Base-by-base conservation (phyloP, 805 yeast genomes). In the Candida peoriensis region DNA sequence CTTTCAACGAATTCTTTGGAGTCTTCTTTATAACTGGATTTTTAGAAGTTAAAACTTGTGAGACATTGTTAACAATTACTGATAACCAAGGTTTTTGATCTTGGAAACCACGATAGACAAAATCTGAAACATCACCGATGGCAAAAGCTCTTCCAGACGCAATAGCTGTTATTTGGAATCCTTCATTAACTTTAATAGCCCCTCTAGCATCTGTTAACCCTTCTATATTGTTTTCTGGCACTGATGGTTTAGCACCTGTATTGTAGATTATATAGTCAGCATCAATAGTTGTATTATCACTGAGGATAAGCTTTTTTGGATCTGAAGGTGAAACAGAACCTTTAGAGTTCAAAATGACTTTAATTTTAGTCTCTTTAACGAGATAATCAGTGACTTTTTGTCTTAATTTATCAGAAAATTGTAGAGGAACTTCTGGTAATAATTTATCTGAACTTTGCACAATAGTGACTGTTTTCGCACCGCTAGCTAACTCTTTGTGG, bases 71-170 rank as follows among this genome's bases (percentile, higher is more conserved):
- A 2, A 36, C 28, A 4, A 54, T 4, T 2, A 44, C 42, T 3
- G 23, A 15, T 7, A 43, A 13, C 52, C 52, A 45, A 11, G 18
- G 4, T 4, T 3, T 12, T 12, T 21, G 31, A 20, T 29, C 36
- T 4, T 28, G 5, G 1, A 58, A 15, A 9, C 60, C 50, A 26
- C 56, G 58, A 28, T 40, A 42, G 3, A 38, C 37, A 36, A 42
- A 47, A 36, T 48, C 45, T 11, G 43, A 36, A n/a, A 52, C 52
- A 41, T 61, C 65, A 11, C 65, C 66, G 33, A 60, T 46, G 3
- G 63, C 58, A 37, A 60, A 60, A 4, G 59, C 43, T 22, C 47
- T 44, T n/a, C 53, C 51, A 26, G 23, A 37, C 1, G 43, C 12
- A 13, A 35, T 32, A 4, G 41, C 48, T 12, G 20, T 26, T 2